phyloP scores from a whole-genome alignment of 176 grass and related monocot genomes.

The Carex kokanica region DNA sequence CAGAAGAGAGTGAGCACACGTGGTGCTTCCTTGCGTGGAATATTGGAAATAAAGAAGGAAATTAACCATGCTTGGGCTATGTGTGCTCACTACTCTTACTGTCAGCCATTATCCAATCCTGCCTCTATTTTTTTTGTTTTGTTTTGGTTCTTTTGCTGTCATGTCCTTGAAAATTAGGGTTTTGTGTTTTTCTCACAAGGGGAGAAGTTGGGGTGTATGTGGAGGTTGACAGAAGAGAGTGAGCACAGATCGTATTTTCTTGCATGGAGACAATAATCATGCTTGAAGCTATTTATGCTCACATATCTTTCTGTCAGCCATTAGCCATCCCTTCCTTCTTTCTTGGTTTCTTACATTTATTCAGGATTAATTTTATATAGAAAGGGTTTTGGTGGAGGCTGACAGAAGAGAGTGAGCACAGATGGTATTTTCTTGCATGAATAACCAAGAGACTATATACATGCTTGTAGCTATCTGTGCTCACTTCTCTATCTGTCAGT shows the following conservation, averaged over 20 bases:
- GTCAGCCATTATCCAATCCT: slow-evolving; percentile 33
- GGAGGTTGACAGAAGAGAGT: slow-evolving; percentile 53
- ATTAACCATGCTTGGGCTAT: slow-evolving; percentile 37
- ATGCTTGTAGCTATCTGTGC: slow-evolving; percentile 43
- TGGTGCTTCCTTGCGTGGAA: slow-evolving; percentile 74
- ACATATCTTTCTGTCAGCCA: slow-evolving; percentile 36
- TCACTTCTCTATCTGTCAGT: slow-evolving; percentile 39
- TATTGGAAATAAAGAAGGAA: background rate
- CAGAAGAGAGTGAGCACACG: slow-evolving; percentile 94
- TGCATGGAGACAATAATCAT: slow-evolving; percentile 50
- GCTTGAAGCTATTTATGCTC: slow-evolving; percentile 65
- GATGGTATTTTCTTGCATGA: slow-evolving; percentile 79
- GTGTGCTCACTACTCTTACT: slow-evolving; percentile 41
- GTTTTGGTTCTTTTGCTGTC: background rate
- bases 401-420: slow-evolving; percentile 93
- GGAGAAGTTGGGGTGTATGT: slow-evolving; percentile 7
- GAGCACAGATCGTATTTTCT: slow-evolving; percentile 85
- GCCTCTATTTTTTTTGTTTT: background rate
- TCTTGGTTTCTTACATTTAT: slow-evolving; percentile 3
- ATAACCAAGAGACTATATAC: background rate
- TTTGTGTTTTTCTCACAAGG: background rate
- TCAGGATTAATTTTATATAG: slow-evolving; percentile 45
- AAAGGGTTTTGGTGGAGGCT: background rate
- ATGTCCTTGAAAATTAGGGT: slow-evolving; percentile 3
- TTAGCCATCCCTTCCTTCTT: background rate